phyloP scores from a whole-genome alignment of 1,284 basidiomycete species.

The Trichosporon inkin region DNA sequence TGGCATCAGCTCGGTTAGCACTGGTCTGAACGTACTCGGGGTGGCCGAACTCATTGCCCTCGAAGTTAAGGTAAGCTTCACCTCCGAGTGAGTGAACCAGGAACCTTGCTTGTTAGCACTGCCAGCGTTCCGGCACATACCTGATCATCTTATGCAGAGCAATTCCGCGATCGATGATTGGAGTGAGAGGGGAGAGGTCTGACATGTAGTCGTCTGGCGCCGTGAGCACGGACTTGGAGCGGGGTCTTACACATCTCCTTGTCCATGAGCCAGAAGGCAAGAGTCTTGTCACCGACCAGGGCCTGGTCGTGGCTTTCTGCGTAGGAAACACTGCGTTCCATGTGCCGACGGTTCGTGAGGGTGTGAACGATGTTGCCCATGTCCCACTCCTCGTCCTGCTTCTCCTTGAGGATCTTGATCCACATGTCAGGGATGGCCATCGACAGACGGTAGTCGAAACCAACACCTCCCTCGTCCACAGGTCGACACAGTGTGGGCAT shows the following conservation, averaged over 20 bases:
- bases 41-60: constrained; percentile 97
- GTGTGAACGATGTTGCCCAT: constrained; percentile 83
- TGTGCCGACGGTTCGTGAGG: constrained; percentile 79
- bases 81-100: constrained; percentile 89
- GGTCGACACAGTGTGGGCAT: constrained; percentile 92
- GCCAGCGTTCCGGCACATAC: constrained; percentile 40
- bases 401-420: constrained; percentile 98
- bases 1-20: constrained; percentile 37
- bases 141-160: constrained; percentile 97
- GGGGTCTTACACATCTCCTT: constrained; percentile 87
- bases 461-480: constrained; percentile 76
- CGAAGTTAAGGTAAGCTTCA: constrained; percentile 96
- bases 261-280: constrained; percentile 99
- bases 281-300: constrained; percentile 93
- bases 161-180: constrained; percentile 80
- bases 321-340: constrained; percentile 90
- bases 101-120: constrained; percentile 56
- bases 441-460: constrained; percentile 94
- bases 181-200: constrained; percentile 77
- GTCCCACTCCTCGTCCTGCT: constrained; percentile 81
- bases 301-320: constrained; percentile 98
- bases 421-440: constrained; percentile 99
- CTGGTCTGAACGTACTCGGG: constrained; percentile 62
- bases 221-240: neutral
- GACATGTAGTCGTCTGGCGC: constrained; percentile 87